phyloP scores from a whole-genome alignment of 169 alveolate genomes.

The Eimeria nieschulzi region DNA sequence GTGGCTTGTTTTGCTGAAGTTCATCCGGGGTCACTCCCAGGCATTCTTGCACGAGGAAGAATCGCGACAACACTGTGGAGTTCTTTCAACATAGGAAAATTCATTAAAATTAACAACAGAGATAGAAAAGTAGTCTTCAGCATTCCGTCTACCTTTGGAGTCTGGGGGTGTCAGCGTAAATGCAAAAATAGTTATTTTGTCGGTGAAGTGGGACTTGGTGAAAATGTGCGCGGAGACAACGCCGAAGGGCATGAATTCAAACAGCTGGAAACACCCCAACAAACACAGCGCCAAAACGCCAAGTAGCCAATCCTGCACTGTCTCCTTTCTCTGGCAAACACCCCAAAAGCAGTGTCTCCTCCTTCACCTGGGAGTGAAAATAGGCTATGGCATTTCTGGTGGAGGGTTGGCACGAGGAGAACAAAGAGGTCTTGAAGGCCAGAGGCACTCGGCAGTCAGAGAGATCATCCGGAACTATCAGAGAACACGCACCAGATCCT shows the following conservation, averaged over 20 bases:
- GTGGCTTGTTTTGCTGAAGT: too few relatives aligned
- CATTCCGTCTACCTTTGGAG: background rate
- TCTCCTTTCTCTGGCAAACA: background rate
- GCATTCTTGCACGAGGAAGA: too few relatives aligned
- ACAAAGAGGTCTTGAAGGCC: constrained; percentile 51
- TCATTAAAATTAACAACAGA: background rate
- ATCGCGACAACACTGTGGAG: too few relatives aligned
- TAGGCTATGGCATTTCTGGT: constrained; percentile 39
- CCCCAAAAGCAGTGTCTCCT: background rate
- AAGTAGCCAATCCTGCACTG: background rate
- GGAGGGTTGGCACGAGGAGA: constrained; percentile 45
- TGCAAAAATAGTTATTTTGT: constrained; percentile 37
- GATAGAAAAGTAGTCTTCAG: background rate
- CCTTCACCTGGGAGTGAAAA: constrained; percentile 38
- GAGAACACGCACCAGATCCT: background rate
- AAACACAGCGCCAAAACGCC: background rate
- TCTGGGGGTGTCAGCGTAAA: constrained; percentile 44
- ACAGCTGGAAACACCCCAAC: constrained; percentile 32
- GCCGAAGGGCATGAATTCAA: constrained; percentile 51
- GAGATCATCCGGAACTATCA: constrained; percentile 24
- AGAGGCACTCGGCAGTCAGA: constrained; percentile 47
- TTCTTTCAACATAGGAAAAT: background rate
- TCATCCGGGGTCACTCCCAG: too few relatives aligned
- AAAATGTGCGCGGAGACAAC: constrained; percentile 67
- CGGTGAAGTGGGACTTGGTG: constrained; percentile 50